phyloP scores from a whole-genome alignment of 192 early-diverging fungal species.

The Podila clonocystis region DNA sequence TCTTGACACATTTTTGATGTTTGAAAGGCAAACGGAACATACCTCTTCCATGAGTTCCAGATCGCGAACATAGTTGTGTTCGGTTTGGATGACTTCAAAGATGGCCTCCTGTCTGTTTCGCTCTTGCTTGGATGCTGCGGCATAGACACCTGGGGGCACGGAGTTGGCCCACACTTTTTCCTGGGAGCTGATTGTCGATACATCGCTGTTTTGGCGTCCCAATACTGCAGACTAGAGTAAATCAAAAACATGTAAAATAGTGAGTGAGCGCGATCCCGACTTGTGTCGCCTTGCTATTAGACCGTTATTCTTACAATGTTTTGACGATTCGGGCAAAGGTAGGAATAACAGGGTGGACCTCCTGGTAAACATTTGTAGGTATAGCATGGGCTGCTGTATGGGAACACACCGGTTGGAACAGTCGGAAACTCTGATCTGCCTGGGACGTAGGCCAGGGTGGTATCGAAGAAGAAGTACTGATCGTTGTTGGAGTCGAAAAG shows the following conservation, averaged over 20 bases:
- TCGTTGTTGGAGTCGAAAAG: constrained; percentile 80
- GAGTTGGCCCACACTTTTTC: constrained; percentile 53
- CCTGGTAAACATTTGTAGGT: constrained; percentile 35
- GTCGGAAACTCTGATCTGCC: constrained; percentile 39
- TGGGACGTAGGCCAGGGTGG: constrained; percentile 25
- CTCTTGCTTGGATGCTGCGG: constrained; percentile 63
- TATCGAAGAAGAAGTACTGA: constrained; percentile 75
- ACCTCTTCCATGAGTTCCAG: constrained; percentile 86
- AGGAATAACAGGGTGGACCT: constrained; percentile 35
- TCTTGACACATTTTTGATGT: background rate
- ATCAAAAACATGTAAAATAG: background rate
- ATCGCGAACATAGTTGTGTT: constrained; percentile 92
- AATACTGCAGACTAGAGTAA: constrained; percentile 18
- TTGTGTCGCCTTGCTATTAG: too few species aligned
- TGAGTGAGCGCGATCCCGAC: too few species aligned
- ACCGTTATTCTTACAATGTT: constrained; percentile 20
- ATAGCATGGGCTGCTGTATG: constrained; percentile 31
- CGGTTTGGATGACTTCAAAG: constrained; percentile 91
- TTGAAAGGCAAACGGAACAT: constrained; percentile 34
- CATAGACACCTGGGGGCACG: constrained; percentile 29
- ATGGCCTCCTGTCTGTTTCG: constrained; percentile 94
- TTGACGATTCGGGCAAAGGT: constrained; percentile 43
- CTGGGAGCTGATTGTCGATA: constrained; percentile 20
- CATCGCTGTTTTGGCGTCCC: constrained; percentile 34
- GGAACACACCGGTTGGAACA: constrained; percentile 37